Evolutionary conservation across 2,329 filamentous ascomycete species (phyloP).

Genomic region (Colletotrichum spaethianum): DNA sequence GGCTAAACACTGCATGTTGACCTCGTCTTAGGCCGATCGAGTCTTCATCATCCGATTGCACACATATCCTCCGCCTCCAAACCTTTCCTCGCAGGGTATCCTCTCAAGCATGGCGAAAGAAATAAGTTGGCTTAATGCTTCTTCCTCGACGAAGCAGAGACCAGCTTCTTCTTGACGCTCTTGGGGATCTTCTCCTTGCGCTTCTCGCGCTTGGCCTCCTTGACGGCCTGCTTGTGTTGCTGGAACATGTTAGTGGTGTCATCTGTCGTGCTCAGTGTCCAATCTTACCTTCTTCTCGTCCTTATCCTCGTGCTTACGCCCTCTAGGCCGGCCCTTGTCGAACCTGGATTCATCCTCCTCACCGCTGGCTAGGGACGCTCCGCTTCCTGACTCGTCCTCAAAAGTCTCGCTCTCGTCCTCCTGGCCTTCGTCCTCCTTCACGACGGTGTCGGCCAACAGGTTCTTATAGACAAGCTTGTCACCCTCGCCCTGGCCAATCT

Average conservation of each 20-base stretch:
- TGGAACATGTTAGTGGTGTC: conserved; percentile 48
- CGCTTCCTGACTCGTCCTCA: conserved; percentile 63
- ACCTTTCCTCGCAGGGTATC: neutral
- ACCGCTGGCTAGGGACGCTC: conserved; percentile 60
- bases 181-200: conserved; percentile 97
- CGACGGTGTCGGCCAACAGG: conserved; percentile 80
- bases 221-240: conserved; percentile 88
- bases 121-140: conserved; percentile 65
- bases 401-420: conserved; percentile 55
- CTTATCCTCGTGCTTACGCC: conserved; percentile 91
- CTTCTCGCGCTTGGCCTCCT: conserved; percentile 96
- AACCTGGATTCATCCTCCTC: conserved; percentile 69
- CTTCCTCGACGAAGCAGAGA: conserved; percentile 73
- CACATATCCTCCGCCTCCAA: neutral
- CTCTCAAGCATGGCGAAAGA: neutral
- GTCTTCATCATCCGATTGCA: conserved; percentile 65
- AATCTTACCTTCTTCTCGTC: conserved; percentile 81
- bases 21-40: conserved; percentile 37
- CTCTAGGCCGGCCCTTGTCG: conserved; percentile 78
- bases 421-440: conserved; percentile 53
- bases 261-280: too few species aligned
- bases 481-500: conserved; percentile 80
- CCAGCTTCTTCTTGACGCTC: conserved; percentile 91
- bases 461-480: conserved; percentile 88
- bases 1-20: conserved; percentile 43